Evolutionary conservation across 164 flowering plant species (phyloP), one percentile per base, ranked within the genome.

Genomic region (Berberis thunbergii): DNA sequence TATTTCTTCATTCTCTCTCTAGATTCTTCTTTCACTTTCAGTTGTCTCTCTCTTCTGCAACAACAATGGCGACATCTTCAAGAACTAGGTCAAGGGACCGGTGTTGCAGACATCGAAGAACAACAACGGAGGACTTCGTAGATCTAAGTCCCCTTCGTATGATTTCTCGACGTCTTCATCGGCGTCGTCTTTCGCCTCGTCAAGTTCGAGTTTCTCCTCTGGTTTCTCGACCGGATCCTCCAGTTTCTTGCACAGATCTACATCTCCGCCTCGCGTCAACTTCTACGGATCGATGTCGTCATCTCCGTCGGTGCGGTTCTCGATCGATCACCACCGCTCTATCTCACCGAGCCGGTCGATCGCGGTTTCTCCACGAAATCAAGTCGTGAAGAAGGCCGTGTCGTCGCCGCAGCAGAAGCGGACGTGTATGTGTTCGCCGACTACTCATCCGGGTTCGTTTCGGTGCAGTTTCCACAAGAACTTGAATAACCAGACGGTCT

Each of bases 371-470:
- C 56, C 75, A 11, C 68, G 70, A 4, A 61, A 68, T 8, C 72
- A 67, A 59, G 71, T 69, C 43, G 70, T 69, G 39, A 70, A 60
- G 67, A 69, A 67, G 54, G 54, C 45, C 4, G 61, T 62, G 12
- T 74, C 70, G 60, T 75, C 79, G 1, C 75, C 75, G 2, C 68
- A 76, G 0, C 84, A 63, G 72, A 83, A 72, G 83, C 59, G 69
- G 63, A 81, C 82, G 13, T 87, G 92, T 45, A 76, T 86, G 88
- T 90, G 97, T 60, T 87, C 92, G 1, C 97, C 95, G 0, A 84
- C 97, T n/a, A 82, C 71, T 13, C 95, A 87, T 60, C 97, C 95
- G 0, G 97, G 97, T 46, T 90, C 97, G 38, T 90, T 87, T 70
- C 79, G 97, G 7, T 90, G 97, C 67, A 83, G 92, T 54, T 73